Evolutionary conservation across 768 basidiomycete species (phyloP), one percentile per base, ranked within the genome.

Genomic region (Hypholoma fasciculare): DNA sequence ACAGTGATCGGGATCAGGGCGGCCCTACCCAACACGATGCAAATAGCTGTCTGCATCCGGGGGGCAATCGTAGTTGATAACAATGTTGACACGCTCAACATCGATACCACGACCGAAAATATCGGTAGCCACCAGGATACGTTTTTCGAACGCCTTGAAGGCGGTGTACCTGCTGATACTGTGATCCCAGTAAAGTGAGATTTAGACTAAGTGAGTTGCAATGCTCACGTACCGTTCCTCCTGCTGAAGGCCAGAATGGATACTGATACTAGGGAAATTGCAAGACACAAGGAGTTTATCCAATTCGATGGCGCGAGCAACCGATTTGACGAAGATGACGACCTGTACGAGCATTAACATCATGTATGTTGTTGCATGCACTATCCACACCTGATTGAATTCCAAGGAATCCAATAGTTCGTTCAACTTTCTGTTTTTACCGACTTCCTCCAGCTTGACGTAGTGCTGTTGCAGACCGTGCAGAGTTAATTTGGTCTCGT

Each of bases 91-190:
- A 60, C 97, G 94, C 73, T 99, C 97, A 19, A 99, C 96, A 77
- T 99, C 97, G 63, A 99, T 99, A 63, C 96, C 97, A 73, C 97
- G 93, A 59, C 97, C 97, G 61, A 99, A 99, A 64, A 99, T 98
- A 72, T 99, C 97, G 17, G 97, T 99, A 17, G 96, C 96, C 42
- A 99, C 97, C 17, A 99, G 83, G 63, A 99, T 98, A 63, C 97
- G 94, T 78, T 98, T 99, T 80, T 99, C 97, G 65, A 99, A 99
- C 16, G 93, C 92, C 77, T 99, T 99, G 84, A 99, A 99, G 38
- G 96, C 94, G 26, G 92, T 92, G 77, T 98, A 99, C 14, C 96
- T 92, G 57, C 83, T 84, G 72, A 99, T 98, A 57, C 95, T 96
- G 63, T 17, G 54, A 34, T 8, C 34, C 2, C n/a, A 19, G 46